phyloP scores from a whole-genome alignment of 495 filamentous ascomycete species.

The Tuber umbilicatum region DNA sequence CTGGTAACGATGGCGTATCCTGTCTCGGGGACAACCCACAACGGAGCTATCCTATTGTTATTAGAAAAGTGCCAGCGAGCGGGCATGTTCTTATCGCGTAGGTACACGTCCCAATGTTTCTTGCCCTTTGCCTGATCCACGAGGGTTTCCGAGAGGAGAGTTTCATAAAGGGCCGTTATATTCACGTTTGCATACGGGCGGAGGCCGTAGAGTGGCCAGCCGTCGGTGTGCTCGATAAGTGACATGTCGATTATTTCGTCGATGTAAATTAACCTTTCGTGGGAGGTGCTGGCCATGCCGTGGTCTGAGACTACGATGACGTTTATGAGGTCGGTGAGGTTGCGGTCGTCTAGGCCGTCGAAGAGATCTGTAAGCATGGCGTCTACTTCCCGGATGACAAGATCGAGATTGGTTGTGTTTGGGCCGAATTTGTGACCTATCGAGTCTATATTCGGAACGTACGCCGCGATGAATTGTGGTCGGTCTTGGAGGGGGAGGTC shows the following conservation, averaged over 20 bases:
- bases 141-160: constrained; percentile 48
- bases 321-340: constrained; percentile 83
- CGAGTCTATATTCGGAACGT: constrained; percentile 83
- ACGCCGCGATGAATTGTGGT: constrained; percentile 87
- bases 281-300: constrained; percentile 90
- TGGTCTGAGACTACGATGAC: constrained; percentile 98
- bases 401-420: constrained; percentile 81
- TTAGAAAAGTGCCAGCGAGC: constrained; percentile 78
- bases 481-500: constrained; percentile 68
- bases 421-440: constrained; percentile 85
- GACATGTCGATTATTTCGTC: constrained; percentile 55
- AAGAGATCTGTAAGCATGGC: constrained; percentile 70
- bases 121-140: constrained; percentile 45
- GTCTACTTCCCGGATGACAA: constrained; percentile 69
- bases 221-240: constrained; percentile 80
- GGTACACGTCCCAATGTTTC: constrained; percentile 73
- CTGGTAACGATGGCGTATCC: constrained; percentile 83
- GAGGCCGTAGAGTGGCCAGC: constrained; percentile 88
- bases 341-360: constrained; percentile 66
- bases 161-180: constrained; percentile 50
- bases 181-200: constrained; percentile 63
- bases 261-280: constrained; percentile 76
- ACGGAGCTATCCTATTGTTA: constrained; percentile 79
- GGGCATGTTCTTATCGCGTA: constrained; percentile 74
- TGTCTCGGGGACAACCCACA: constrained; percentile 85